Evolutionary conservation across 768 basidiomycete species (phyloP), one percentile per base, ranked within the genome.

Genomic region (Tremella mesenterica): DNA sequence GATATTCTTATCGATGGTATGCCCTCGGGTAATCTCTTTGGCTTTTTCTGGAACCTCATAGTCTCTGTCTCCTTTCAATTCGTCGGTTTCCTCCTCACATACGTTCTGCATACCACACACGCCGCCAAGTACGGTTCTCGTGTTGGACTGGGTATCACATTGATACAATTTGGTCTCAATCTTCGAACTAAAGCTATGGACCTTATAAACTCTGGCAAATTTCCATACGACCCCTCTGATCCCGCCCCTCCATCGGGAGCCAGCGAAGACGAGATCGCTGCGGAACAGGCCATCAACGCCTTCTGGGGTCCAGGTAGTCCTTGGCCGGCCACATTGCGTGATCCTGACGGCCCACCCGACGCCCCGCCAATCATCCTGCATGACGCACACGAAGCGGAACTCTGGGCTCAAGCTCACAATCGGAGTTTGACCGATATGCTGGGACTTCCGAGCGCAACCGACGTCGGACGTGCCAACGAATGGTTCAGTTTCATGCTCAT

Each of bases 1-100:
- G 85, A 96, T 78, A 81, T 95, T 71, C 57, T 75, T 14, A 84
- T 99, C 59, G 92, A 93, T 55, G 85, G 91, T 53, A 82, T 97
- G 36, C 89, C 91, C 0, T 81, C 88, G 0, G 91, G 91, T 47
- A 83, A 85, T 49, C 60, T 73, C 38, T 71, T 70, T 45, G 59
- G 65, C 20, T 73, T 73, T 53, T 65, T 69, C 46, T 71, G 70
- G 72, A 71, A 73, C 43, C 58, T 77, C 81, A 80, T 91, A 76
- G 83, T 88, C 53, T 92, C 89, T 6, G 86, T 86, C 76, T 89
- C 91, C 76, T 97, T 99, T 84, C 91, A 96, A 75, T 92, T 96
- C 72, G 80, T 93, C 65, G 92, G 76, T 28, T 77, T 77, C 74
- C 73, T 77, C 58, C 74, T 99, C 75, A 95, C 92, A 0, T 95